A percentile compares a stretch with the other conserved stretches of the same genome.
Conservation (phyloP, 2,329 filamentous ascomycete species). For the Fusarium sp. region DNA sequence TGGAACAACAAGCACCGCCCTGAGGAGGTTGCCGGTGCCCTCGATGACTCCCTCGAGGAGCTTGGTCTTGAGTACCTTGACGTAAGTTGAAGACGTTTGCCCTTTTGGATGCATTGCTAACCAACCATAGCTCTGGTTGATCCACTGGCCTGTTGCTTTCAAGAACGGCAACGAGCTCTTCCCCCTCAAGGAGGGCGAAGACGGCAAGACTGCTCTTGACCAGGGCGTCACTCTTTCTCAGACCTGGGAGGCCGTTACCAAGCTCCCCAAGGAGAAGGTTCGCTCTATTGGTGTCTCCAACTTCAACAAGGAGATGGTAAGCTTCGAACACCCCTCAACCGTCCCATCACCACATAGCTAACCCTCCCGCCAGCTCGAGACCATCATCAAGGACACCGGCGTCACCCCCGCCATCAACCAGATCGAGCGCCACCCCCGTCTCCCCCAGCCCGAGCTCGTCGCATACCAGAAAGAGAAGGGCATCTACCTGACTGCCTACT, state of each 20-base stretch:
- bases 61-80: slow-evolving; percentile 71
- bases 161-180: slow-evolving; percentile 58
- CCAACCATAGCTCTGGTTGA: slow-evolving; percentile 65
- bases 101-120: slow-evolving; percentile 3
- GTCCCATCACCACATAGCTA: neutral
- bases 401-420: slow-evolving; percentile 75
- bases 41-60: slow-evolving; percentile 68
- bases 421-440: slow-evolving; percentile 76
- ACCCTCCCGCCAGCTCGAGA: slow-evolving; percentile 59
- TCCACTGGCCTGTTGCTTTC: slow-evolving; percentile 72
- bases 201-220: slow-evolving; percentile 58
- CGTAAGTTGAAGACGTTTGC: slow-evolving; percentile 47
- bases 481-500: slow-evolving; percentile 77
- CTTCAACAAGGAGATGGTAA: slow-evolving; percentile 71
- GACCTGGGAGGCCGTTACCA: slow-evolving; percentile 65
- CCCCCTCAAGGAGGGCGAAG: slow-evolving; percentile 57
- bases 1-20: slow-evolving; percentile 72
- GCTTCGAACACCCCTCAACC: slow-evolving; percentile 9
- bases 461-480: slow-evolving; percentile 72
- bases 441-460: slow-evolving; percentile 68
- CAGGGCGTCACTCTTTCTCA: slow-evolving; percentile 57
- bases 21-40: slow-evolving; percentile 67
- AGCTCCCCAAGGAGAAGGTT: slow-evolving; percentile 72
- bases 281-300: slow-evolving; percentile 80
- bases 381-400: slow-evolving; percentile 68